Conservation (phyloP, 164 flowering plant genomes). For the Saururus chinensis region DNA sequence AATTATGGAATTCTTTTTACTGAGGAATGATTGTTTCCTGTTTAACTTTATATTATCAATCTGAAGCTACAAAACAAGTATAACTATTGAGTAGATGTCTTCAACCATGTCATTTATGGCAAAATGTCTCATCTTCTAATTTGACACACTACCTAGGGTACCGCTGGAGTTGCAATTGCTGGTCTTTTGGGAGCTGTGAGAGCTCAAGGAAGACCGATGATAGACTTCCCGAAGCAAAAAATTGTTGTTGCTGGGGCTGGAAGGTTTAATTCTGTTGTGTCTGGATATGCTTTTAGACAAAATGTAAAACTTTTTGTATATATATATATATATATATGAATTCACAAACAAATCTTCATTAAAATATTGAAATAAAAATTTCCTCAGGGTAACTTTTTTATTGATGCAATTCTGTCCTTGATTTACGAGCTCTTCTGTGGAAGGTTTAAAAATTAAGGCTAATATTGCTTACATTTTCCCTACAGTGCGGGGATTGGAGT, state of each 20-base stretch:
- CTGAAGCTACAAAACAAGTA: too few species aligned
- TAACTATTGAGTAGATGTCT: background rate
- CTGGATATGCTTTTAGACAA: background rate
- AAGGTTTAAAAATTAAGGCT: too few species aligned
- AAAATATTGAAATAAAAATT: too few species aligned
- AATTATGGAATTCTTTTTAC: background rate
- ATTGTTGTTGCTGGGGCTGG: constrained; percentile 99
- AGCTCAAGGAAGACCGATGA: constrained; percentile 95
- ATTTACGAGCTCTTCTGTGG: background rate
- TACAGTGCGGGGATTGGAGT: constrained; percentile 99
- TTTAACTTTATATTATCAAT: too few species aligned
- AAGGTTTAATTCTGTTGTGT: constrained; percentile 36
- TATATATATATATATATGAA: too few species aligned
- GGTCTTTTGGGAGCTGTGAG: constrained; percentile 98
- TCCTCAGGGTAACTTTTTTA: too few species aligned
- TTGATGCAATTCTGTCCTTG: background rate
- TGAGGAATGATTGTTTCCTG: background rate
- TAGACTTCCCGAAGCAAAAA: constrained; percentile 93
- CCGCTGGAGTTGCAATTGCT: constrained; percentile 98
- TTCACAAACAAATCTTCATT: too few species aligned
- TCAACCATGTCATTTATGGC: background rate
- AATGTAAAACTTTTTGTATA: too few species aligned
- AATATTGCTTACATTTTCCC: background rate
- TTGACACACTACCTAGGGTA: constrained; percentile 49
- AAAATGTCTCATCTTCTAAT: background rate